Conservation (phyloP, 164 flowering plant species). For the Brasenia schreberi region DNA sequence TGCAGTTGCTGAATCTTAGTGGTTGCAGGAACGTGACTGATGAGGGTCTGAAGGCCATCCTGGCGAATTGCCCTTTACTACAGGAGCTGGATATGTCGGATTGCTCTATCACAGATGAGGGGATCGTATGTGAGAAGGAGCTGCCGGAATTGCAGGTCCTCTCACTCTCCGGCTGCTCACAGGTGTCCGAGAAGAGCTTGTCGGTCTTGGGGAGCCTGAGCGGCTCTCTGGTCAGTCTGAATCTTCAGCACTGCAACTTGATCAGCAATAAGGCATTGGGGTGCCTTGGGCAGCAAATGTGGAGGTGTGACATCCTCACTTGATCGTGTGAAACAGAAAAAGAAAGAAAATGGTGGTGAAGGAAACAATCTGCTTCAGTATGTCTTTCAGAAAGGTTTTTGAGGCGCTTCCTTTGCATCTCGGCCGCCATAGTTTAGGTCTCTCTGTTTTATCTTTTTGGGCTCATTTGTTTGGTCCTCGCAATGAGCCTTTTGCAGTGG, state of each 20-base stretch:
- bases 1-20: slow-evolving; percentile 43
- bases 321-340: slow-evolving; percentile 32
- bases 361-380: slow-evolving; percentile 25
- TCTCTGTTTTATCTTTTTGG: background rate
- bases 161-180: slow-evolving; percentile 51
- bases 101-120: slow-evolving; percentile 43
- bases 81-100: slow-evolving; percentile 58
- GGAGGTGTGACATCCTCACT: slow-evolving; percentile 67
- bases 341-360: slow-evolving; percentile 32
- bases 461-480: background rate
- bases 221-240: slow-evolving; percentile 49
- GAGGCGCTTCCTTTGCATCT: background rate
- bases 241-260: slow-evolving; percentile 48
- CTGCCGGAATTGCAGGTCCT: slow-evolving; percentile 46
- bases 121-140: slow-evolving; percentile 34
- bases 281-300: slow-evolving; percentile 33
- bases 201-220: slow-evolving; percentile 38
- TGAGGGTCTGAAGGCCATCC: slow-evolving; percentile 45
- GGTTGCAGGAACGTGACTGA: slow-evolving; percentile 57
- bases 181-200: slow-evolving; percentile 37
- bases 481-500: background rate
- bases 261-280: slow-evolving; percentile 35
- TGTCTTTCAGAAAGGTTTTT: background rate
- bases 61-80: slow-evolving; percentile 45
- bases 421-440: background rate